Conservation (phyloP, 441 rosid species). For the Francoa sonchifolia region DNA sequence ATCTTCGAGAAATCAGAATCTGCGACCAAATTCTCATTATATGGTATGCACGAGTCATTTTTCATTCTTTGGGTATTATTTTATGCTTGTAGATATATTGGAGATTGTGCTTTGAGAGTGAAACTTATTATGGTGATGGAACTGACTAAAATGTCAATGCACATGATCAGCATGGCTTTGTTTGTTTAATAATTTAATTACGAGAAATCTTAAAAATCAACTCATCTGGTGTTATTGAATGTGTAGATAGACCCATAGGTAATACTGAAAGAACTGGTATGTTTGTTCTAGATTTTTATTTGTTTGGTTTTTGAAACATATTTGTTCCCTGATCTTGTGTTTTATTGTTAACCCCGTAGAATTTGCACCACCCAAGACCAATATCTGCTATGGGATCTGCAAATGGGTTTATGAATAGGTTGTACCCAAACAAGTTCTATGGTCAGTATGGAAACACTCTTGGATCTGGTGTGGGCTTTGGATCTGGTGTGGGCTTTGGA, state of each 20-base stretch:
- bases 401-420: conserved; percentile 44
- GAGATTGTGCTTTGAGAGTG: background rate
- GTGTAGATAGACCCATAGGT: no score
- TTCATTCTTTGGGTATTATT: background rate
- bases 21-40: conserved; percentile 43
- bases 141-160: no score
- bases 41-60: conserved; percentile 25
- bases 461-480: conserved; percentile 55
- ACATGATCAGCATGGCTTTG: no score
- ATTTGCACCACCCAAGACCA: conserved; percentile 39
- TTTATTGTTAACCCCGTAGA: conserved; percentile 22
- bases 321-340: background rate
- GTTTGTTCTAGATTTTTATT: background rate
- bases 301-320: background rate
- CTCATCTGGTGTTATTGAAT: no score
- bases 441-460: conserved; percentile 52
- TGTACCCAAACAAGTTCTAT: conserved; percentile 53
- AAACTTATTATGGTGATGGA: no score
- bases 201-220: no score
- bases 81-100: background rate
- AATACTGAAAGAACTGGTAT: no score
- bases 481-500: conserved; percentile 46
- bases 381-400: conserved; percentile 38
- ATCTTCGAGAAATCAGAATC: conserved; percentile 51
- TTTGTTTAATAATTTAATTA: no score